Percentiles rank a stretch among this genome's conserved stretches.
These are phyloP conservation scores for Phaeosphaeria sp. DNA, from an alignment of 2,329 filamentous ascomycete genomes.

Conservation along the genomic window DNA sequence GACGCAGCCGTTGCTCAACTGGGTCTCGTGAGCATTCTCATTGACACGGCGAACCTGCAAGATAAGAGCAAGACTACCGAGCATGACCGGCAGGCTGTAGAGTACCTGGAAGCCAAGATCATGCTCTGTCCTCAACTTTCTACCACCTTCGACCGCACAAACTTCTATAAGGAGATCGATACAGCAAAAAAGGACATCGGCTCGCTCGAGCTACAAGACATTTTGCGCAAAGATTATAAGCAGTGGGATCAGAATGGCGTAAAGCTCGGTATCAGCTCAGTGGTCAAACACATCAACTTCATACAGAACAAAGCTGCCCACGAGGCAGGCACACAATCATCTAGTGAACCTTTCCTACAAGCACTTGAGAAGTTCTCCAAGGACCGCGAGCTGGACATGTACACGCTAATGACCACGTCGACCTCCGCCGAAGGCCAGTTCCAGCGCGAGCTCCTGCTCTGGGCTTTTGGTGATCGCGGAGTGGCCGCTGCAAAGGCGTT, in stretches of 20 bases:
- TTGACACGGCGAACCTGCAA: slow-evolving; percentile 73
- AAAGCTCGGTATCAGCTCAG: slow-evolving; percentile 70
- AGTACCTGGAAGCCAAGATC: slow-evolving; percentile 65
- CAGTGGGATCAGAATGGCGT: slow-evolving; percentile 66
- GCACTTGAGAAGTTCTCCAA: slow-evolving; percentile 61
- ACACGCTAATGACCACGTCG: slow-evolving; percentile 73
- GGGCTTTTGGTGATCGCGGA: slow-evolving; percentile 62
- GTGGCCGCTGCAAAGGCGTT: slow-evolving; percentile 63
- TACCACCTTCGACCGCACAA: slow-evolving; percentile 57
- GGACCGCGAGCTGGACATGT: slow-evolving; percentile 67
- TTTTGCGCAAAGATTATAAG: slow-evolving; percentile 85
- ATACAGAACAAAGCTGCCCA: slow-evolving; percentile 62
- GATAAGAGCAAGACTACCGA: slow-evolving; percentile 67
- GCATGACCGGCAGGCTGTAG: slow-evolving; percentile 64
- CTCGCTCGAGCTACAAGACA: slow-evolving; percentile 66
- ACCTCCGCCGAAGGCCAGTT: slow-evolving; percentile 62
- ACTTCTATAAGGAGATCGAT: slow-evolving; percentile 66
- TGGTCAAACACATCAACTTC: slow-evolving; percentile 68
- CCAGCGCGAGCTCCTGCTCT: slow-evolving; percentile 70
- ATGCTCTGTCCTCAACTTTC: slow-evolving; percentile 45
- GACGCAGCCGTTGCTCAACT: slow-evolving; percentile 70
- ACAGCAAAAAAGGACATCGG: slow-evolving; percentile 73
- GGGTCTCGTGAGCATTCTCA: slow-evolving; percentile 72
- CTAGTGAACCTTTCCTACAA: slow-evolving; percentile 53
- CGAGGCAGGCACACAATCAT: slow-evolving; percentile 28